A percentile compares a stretch with the other conserved stretches of the same genome.
These are phyloP conservation scores for Bryum argenteum DNA, from an alignment of 225 moss, liverwort and hornwort species.

Conservation along the genomic window DNA sequence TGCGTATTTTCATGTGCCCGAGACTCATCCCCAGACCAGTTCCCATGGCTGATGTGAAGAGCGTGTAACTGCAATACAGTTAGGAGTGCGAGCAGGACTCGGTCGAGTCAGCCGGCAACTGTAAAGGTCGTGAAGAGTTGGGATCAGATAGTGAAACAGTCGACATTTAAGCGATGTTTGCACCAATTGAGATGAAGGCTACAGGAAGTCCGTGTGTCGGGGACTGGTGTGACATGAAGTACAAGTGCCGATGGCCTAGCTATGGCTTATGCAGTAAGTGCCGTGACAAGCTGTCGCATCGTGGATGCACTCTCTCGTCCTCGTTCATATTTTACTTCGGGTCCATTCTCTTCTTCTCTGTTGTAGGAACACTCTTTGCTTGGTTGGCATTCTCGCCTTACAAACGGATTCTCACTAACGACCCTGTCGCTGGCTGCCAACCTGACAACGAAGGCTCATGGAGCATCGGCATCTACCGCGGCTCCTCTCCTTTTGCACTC, in stretches of 20 bases:
- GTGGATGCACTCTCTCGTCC: slow-evolving; percentile 70
- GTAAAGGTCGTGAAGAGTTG: no score
- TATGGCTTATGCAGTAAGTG: slow-evolving; percentile 72
- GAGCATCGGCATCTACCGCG: slow-evolving; percentile 86
- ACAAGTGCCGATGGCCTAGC: slow-evolving; percentile 73
- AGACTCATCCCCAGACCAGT: slow-evolving; percentile 26
- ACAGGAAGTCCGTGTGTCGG: slow-evolving; percentile 38
- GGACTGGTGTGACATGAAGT: slow-evolving; percentile 75
- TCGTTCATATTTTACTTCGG: slow-evolving; percentile 61
- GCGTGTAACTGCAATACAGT: slow-evolving; percentile 15
- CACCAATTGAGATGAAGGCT: slow-evolving; percentile 39
- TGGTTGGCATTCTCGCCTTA: slow-evolving; percentile 83
- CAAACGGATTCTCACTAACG: slow-evolving; percentile 44
- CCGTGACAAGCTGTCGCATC: slow-evolving; percentile 76
- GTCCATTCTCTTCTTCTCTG: slow-evolving; percentile 56
- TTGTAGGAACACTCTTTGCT: slow-evolving; percentile 61
- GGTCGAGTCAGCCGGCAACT: no score
- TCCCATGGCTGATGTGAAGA: slow-evolving; percentile 17
- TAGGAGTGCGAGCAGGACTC: no score
- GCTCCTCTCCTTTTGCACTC: slow-evolving; percentile 72
- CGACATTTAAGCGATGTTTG: slow-evolving; percentile 1
- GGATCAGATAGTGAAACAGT: no score
- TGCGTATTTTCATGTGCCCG: slow-evolving; percentile 40
- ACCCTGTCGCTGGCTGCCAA: slow-evolving; percentile 61
- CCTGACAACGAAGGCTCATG: slow-evolving; percentile 95